Percentiles rank a stretch among this genome's conserved stretches.
Evolutionary conservation across 192 early-diverging fungal species (phyloP).

Genomic region (Coemansia sp.): DNA sequence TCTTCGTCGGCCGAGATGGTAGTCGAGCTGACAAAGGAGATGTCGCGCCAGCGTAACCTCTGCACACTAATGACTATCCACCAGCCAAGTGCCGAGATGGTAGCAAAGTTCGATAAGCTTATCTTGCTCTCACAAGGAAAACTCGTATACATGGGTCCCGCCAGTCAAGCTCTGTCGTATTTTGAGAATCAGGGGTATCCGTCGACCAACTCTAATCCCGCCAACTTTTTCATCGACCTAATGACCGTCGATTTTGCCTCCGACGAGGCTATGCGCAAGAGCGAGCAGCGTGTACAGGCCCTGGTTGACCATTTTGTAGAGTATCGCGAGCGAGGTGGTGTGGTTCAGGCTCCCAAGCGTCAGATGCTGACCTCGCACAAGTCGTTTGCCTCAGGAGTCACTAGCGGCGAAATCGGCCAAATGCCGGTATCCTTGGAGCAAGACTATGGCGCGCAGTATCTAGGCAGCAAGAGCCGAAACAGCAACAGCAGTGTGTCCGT

Average conservation of each 20-base stretch:
- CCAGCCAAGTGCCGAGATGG: constrained; percentile 83
- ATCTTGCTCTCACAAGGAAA: constrained; percentile 68
- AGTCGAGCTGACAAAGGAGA: constrained; percentile 58
- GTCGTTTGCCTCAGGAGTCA: constrained; percentile 19
- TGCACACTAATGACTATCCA: constrained; percentile 87
- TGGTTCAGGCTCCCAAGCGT: not conserved
- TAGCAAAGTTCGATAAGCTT: constrained; percentile 76
- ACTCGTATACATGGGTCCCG: constrained; percentile 61
- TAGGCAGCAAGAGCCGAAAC: not conserved
- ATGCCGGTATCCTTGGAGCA: not conserved
- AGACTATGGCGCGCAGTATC: not conserved
- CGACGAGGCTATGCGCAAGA: constrained; percentile 32
- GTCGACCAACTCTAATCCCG: constrained; percentile 64
- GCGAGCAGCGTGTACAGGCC: constrained; percentile 39
- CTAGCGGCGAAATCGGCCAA: not conserved
- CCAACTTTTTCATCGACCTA: constrained; percentile 69
- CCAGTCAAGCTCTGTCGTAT: constrained; percentile 36
- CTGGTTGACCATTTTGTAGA: constrained; percentile 33
- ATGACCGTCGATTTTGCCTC: constrained; percentile 55
- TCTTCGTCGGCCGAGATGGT: constrained; percentile 63
- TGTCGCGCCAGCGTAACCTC: constrained; percentile 62
- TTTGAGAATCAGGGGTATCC: constrained; percentile 59
- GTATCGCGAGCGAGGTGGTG: constrained; percentile 6
- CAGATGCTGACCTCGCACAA: not conserved
- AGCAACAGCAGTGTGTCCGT: not conserved